These are phyloP conservation scores for Quercus aquifolioides DNA, from an alignment of 306 rosid genomes.

Conservation along the genomic window DNA sequence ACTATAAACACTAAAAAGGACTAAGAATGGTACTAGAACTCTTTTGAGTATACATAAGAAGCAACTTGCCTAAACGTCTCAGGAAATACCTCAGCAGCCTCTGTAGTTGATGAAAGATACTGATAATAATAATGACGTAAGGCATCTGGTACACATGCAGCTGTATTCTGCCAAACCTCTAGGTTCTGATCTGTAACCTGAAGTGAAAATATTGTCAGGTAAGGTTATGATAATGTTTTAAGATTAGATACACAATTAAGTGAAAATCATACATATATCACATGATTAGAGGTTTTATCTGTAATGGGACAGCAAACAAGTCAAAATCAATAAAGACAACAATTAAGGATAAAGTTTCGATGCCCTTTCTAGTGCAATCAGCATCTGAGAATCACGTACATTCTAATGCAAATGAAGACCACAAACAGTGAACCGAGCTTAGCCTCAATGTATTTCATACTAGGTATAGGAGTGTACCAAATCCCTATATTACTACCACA, in stretches of 20 bases:
- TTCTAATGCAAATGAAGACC: no score
- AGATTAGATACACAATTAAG: slow-evolving; percentile 18
- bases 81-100: slow-evolving; percentile 86
- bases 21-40: not conserved
- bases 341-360: not conserved
- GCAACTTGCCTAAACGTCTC: slow-evolving; percentile 16
- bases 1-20: no score
- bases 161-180: slow-evolving; percentile 78
- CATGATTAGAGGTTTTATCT: slow-evolving; percentile 2
- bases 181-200: slow-evolving; percentile 89
- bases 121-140: slow-evolving; percentile 93
- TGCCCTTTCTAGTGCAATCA: not conserved
- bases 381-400: not conserved
- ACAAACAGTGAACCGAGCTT: no score
- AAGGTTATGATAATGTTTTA: not conserved
- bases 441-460: no score
- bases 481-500: no score
- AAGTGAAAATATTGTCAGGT: slow-evolving; percentile 7
- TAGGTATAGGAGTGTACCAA: no score
- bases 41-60: slow-evolving; percentile 5
- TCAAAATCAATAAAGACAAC: not conserved
- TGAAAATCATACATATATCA: slow-evolving; percentile 2
- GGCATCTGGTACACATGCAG: slow-evolving; percentile 95
- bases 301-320: not conserved
- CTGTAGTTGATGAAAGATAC: slow-evolving; percentile 88